Evolutionary conservation across 192 early-diverging fungal genomes (phyloP), one percentile per base, ranked within the genome.

Genomic region (Thamnidium elegans): DNA sequence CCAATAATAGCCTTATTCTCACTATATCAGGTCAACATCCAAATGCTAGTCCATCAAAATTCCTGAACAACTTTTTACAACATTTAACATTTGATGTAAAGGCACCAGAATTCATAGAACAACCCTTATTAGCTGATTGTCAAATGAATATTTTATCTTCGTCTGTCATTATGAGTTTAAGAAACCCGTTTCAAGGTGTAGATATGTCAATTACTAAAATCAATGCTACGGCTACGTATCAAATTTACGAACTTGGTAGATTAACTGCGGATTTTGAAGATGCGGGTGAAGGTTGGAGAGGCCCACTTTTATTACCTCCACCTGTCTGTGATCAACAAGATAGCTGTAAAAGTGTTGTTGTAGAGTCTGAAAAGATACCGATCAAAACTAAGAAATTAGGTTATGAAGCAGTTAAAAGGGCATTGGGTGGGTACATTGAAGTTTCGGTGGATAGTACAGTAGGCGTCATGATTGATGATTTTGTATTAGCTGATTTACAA

Each of bases 371-470:
- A 9, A 70, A 67, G 45, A 51, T 75, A 7, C 74, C 74, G 1
- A 68, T 75, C 14, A 17, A 60, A 34, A 62, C 60, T 15, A 61
- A 69, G 3, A 65, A 64, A 17, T 55, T 71, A 4, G 81, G 76
- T 14, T 72, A 76, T 53, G 81, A 82, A 54, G 76, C 74, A 0
- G 59, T 82, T 67, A 74, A 58, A 52, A 75, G 70, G 60, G 81
- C 81, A 0, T 54, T 82, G 9, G 78, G 78, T 3, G 78, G 78
- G 17, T 54, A 70, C 1, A 58, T 82, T 13, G 74, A 74, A 23
- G 71, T 82, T 3, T 71, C 75, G 70, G 74, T 82, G 0, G 50
- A 74, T 34, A 80, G 81, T 58, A 62, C 68, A 47, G 77, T 79
- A 39, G 68, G 69, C 14, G 71, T 77, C 2, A 63, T 55, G 30